Evolutionary conservation across 305 asterid species (phyloP).

Genomic region (Fraxinus sp.): DNA sequence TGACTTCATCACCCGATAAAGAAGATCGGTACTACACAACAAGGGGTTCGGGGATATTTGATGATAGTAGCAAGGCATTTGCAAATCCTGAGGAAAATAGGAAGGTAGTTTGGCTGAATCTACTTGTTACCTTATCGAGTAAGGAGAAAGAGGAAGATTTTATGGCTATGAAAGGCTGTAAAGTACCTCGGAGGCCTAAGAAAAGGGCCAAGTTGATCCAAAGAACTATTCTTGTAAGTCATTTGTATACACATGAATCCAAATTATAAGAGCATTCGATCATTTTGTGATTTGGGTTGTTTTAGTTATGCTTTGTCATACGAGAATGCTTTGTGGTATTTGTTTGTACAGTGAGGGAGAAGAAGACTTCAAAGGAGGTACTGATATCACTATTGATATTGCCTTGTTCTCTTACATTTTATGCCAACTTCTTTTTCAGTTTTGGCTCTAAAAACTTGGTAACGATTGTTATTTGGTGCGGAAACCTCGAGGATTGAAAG

Average conservation of each 20-base stretch:
- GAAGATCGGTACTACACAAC: constrained; percentile 60
- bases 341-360: constrained; percentile 63
- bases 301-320: background rate
- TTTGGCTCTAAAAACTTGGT: background rate
- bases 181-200: too few relatives aligned
- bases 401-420: background rate
- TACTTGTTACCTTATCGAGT: too few relatives aligned
- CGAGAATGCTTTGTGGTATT: background rate
- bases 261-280: background rate
- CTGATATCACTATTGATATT: background rate
- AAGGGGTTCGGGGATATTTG: background rate
- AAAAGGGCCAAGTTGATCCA: constrained; percentile 52
- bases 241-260: background rate
- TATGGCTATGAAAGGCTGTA: too few relatives aligned
- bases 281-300: background rate
- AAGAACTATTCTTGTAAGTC: constrained; percentile 71
- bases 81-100: constrained; percentile 10
- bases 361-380: constrained; percentile 86
- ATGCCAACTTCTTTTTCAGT: background rate
- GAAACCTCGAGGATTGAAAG: constrained; percentile 87
- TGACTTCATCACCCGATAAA: constrained; percentile 52
- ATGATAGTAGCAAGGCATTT: too few relatives aligned
- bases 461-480: constrained; percentile 24
- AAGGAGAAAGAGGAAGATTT: too few relatives aligned
- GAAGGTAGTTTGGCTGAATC: too few relatives aligned